Evolutionary conservation across 192 early-diverging fungal species (phyloP).

Genomic region (Linnemannia schmuckeri): DNA sequence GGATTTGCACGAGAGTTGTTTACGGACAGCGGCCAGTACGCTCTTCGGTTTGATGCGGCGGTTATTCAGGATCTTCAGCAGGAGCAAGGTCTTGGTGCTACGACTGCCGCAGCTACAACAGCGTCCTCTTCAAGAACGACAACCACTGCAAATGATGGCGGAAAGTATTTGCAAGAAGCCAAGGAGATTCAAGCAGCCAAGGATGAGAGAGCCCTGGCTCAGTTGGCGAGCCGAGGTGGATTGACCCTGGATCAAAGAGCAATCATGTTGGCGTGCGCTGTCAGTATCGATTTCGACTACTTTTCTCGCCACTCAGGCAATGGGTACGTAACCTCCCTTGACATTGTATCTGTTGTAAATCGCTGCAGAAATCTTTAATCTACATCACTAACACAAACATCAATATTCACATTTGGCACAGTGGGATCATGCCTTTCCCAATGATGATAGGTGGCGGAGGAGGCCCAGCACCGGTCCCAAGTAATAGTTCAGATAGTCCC

Average conservation of each 20-base stretch:
- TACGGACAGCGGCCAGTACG: constrained; percentile 89
- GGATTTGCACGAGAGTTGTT: constrained; percentile 89
- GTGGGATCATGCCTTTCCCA: constrained; percentile 57
- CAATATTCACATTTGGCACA: constrained; percentile 12
- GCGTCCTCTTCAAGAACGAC: neutral
- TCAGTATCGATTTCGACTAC: constrained; percentile 92
- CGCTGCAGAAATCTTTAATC: neutral
- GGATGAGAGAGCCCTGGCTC: constrained; percentile 36
- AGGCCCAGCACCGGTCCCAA: constrained; percentile 49
- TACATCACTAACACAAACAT: neutral
- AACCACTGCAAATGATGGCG: neutral
- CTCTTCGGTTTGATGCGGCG: constrained; percentile 78
- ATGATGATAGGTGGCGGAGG: constrained; percentile 61
- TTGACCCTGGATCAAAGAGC: constrained; percentile 85
- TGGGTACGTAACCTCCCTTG: constrained; percentile 37
- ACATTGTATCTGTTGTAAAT: neutral
- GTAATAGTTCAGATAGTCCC: constrained; percentile 21
- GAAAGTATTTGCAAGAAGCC: constrained; percentile 11
- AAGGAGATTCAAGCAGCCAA: constrained; percentile 38
- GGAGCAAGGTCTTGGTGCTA: constrained; percentile 36
- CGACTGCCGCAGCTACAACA: constrained; percentile 1
- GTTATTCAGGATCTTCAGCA: constrained; percentile 54
- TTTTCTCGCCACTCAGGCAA: constrained; percentile 79
- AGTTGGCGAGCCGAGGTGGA: constrained; percentile 52
- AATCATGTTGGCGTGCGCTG: constrained; percentile 83